phyloP scores from a whole-genome alignment of 2,329 filamentous ascomycete genomes.

The Fusarium cyanostomum region DNA sequence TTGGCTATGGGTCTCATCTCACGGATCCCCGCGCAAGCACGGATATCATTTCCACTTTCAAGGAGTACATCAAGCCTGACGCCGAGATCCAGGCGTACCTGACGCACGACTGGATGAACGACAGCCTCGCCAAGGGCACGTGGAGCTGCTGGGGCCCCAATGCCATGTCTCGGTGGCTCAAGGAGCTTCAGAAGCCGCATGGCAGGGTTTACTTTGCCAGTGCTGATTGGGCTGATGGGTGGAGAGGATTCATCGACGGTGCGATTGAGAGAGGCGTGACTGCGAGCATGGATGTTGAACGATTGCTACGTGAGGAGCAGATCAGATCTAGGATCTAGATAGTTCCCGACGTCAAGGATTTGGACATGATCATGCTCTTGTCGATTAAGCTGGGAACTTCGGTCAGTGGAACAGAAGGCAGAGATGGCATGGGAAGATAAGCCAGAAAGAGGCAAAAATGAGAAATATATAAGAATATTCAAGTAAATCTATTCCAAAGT shows the following conservation, averaged over 20 bases:
- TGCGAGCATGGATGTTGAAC: not conserved
- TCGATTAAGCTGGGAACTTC: no score
- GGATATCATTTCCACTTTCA: conserved; percentile 9
- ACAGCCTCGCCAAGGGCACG: conserved; percentile 14
- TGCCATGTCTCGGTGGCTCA: conserved; percentile 8
- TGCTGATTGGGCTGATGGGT: conserved; percentile 36
- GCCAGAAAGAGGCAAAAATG: no score
- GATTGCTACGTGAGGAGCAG: not conserved
- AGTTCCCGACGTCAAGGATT: no score
- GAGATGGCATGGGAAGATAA: no score
- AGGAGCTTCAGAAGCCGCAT: conserved; percentile 23
- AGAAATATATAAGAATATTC: no score
- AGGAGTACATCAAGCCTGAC: conserved; percentile 8
- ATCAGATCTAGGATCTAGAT: not conserved
- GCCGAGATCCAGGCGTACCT: conserved; percentile 26
- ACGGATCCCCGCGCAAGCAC: not conserved
- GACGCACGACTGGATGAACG: conserved; percentile 35
- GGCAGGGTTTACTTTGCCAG: conserved; percentile 34
- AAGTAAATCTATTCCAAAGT: no score
- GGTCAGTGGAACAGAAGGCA: no score
- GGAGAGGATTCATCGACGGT: conserved; percentile 39
- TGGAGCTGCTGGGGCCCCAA: conserved; percentile 35
- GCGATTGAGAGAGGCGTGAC: conserved; percentile 31
- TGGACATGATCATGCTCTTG: no score
- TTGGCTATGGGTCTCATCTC: conserved; percentile 18